Evolutionary conservation across 2,329 filamentous ascomycete genomes (phyloP).

Genomic region (Pseudophaeomoniella oleicola): DNA sequence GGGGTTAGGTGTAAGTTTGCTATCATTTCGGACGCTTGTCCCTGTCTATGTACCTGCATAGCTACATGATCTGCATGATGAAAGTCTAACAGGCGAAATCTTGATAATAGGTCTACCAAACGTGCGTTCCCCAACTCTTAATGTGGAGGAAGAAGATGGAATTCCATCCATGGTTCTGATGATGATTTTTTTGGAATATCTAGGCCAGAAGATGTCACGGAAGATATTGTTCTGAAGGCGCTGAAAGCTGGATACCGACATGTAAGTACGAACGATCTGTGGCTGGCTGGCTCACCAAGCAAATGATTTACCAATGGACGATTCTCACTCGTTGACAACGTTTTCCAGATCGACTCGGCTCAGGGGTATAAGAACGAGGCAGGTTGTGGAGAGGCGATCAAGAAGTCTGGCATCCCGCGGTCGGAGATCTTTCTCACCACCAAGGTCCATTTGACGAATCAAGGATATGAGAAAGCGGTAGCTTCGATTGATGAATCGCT

Average conservation of each 20-base stretch:
- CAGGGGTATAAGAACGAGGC: slow-evolving; percentile 44
- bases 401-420: slow-evolving; percentile 34
- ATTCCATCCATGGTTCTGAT: no score
- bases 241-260: slow-evolving; percentile 43
- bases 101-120: no score
- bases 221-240: slow-evolving; percentile 42
- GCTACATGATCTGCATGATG: no score
- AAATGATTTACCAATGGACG: no score
- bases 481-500: slow-evolving; percentile 50
- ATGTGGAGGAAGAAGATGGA: no score
- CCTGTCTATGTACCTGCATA: no score
- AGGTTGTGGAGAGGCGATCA: slow-evolving; percentile 38
- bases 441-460: slow-evolving; percentile 31
- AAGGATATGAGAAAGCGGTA: slow-evolving; percentile 50
- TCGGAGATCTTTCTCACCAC: slow-evolving; percentile 45
- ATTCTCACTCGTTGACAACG: no score
- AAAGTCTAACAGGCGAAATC: no score
- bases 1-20: slow-evolving; percentile 24
- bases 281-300: no score
- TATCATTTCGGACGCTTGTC: neutral
- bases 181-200: no score
- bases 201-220: slow-evolving; percentile 42
- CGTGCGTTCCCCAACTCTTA: no score
- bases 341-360: slow-evolving; percentile 48
- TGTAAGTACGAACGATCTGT: no score